Evolutionary conservation across 1,284 basidiomycete genomes (phyloP), one percentile per base, ranked within the genome.

Genomic region (Volvariella volvacea): DNA sequence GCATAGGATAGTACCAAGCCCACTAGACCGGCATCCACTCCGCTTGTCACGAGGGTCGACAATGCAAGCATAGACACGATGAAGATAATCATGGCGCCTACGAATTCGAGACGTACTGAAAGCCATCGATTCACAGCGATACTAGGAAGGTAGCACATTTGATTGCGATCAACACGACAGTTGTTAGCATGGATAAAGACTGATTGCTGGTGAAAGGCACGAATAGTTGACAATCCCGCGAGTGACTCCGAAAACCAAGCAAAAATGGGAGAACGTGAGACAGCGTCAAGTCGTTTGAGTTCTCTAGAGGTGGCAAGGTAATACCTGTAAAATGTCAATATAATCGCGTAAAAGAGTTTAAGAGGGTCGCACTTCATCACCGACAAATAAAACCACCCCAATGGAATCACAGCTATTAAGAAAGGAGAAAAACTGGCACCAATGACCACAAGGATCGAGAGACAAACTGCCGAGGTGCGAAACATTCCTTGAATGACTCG

Each of bases 301-400:
- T 95, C 92, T 42, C 92, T 83, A 9, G 89, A 92, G 0, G 93
- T 93, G 1, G 90, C 73, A 14, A 97, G 78, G 62, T 96, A 97
- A 66, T 94, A 94, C 31, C 85, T 88, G 52, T 15, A 33, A 44
- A 28, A 31, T 12, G 43, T 20, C 45, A 43, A 36, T 43, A 38
- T 21, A 3, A 19, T 4, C 3, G n/a, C 25, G 17, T 41, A 37
- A 19, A 41, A 20, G 3, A 49, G 47, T 15, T 55, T 25, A 41
- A 46, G 41, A 34, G 3, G n/a, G 12, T 61, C 74, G 49, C 57
- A 92, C 82, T 70, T 74, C 76, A 92, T 92, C 33, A 92, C 82
- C 39, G 71, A 66, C 8, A 76, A 59, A 62, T 93, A 92, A 58
- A 92, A 77, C 73, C 78, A 83, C 2, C 74, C 75, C 14, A 93